These are phyloP conservation scores for Gossypium gossypioides DNA, from an alignment of 441 rosid species.

Conservation along the genomic window DNA sequence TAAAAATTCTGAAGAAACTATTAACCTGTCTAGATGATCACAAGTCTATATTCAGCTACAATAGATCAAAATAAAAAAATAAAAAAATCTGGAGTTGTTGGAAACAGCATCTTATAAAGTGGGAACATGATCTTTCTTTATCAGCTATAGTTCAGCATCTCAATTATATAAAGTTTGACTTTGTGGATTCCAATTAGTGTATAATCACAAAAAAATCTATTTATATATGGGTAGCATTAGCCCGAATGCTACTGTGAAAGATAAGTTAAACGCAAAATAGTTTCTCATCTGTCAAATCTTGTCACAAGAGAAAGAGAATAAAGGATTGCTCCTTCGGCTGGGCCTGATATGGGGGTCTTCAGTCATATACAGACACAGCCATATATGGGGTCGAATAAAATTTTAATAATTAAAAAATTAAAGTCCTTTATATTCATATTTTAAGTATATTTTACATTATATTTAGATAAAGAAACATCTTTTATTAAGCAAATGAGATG, in stretches of 20 bases:
- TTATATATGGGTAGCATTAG: not conserved
- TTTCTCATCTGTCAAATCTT: not conserved
- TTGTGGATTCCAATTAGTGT: not conserved
- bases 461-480: no score
- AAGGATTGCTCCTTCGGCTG: not conserved
- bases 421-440: no score
- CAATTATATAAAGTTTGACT: not conserved
- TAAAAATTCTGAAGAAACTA: not conserved
- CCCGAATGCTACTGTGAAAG: not conserved
- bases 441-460: no score
- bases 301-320: not conserved
- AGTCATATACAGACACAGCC: no score
- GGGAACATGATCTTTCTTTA: not conserved
- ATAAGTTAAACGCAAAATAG: not conserved
- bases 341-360: not conserved
- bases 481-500: not conserved
- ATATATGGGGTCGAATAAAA: no score
- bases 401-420: no score
- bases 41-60: not conserved
- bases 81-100: not conserved
- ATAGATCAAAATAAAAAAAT: no score
- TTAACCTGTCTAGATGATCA: not conserved
- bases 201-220: not conserved
- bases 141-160: not conserved
- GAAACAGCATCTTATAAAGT: constrained; percentile 6